Base-by-base conservation (phyloP, 202 grass and related monocot genomes). In the Schoenoplectus tabernaemontani region DNA sequence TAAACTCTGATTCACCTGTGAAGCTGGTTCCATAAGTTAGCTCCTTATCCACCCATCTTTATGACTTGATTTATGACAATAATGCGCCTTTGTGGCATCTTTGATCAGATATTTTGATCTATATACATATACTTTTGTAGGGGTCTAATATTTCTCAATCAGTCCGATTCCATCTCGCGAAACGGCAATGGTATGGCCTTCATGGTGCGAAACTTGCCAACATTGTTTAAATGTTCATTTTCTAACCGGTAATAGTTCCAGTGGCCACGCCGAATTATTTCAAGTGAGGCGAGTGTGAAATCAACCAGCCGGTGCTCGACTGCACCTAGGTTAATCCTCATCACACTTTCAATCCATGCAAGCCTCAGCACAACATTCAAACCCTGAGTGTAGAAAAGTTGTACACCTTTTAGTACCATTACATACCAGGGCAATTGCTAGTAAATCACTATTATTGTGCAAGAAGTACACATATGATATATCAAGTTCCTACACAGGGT, bases 191-290 rank as follows among this genome's bases (percentile, higher is more conserved):
- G 94, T 28, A 97, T 89, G 56, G 66, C 82, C 74, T 97, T 97
- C 80, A 92, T 89, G 16, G 85, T 87, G 77, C 94, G 89, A 67
- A 87, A 97, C 79, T 93, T 93, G 66, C 93, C 93, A 57, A 83
- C 93, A 50, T 92, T 97, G 71, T 80, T 97, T 12, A 97, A 64
- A 57, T 97, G 94, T 81, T 97, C 94, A 82, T 97, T 70, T 86
- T 97, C 94, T 57, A 97, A 75, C 46, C 94, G 93, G 64, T 98
- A 98, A 64, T 92, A 98, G 83, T 98, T 98, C 96, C 96, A 98
- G 16, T 98, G 96, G 1, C 96, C 91, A 30, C 96, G 88, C 4
- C 91, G 86, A 53, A 88, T 91, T 34, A 98, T 87, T 63, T 98
- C 96, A 24, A 91, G 32, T 39, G 96, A 95, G 56, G 96, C 96